phyloP scores from a whole-genome alignment of 2,329 filamentous ascomycete species.

The Ophiostoma sp. region DNA sequence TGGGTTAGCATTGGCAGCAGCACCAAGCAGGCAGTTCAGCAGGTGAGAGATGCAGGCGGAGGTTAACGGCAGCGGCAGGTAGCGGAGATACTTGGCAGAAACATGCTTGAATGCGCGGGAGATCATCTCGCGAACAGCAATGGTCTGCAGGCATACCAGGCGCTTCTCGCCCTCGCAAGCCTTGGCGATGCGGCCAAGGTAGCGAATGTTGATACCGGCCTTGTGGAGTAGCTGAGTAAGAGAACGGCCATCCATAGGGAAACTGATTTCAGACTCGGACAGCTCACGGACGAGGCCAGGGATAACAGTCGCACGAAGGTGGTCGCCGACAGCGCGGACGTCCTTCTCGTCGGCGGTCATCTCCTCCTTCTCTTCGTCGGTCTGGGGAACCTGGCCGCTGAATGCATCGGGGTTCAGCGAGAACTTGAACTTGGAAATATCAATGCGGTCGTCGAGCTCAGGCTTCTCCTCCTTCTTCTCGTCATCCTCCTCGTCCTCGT shows the following conservation, averaged over 20 bases:
- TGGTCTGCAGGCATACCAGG: constrained; percentile 67
- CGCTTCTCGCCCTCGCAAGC: constrained; percentile 61
- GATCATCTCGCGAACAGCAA: constrained; percentile 88
- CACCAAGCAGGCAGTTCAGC: constrained; percentile 86
- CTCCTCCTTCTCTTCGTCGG: constrained; percentile 80
- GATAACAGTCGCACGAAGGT: constrained; percentile 69
- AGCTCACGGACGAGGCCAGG: constrained; percentile 83
- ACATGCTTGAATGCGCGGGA: constrained; percentile 94
- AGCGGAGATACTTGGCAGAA: constrained; percentile 69
- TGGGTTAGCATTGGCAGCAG: constrained; percentile 69
- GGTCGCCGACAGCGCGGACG: constrained; percentile 76
- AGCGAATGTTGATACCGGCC: constrained; percentile 93
- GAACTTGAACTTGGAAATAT: constrained; percentile 81
- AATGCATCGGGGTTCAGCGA: constrained; percentile 92
- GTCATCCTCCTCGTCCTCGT: constrained; percentile 41
- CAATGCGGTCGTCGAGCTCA: constrained; percentile 58
- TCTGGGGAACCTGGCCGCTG: constrained; percentile 85
- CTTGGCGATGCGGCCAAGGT: constrained; percentile 77
- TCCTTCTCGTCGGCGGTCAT: constrained; percentile 80
- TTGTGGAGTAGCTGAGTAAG: constrained; percentile 86
- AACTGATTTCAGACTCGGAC: constrained; percentile 86
- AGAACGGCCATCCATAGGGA: constrained; percentile 97
- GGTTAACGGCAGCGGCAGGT: constrained; percentile 73
- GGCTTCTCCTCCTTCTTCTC: constrained; percentile 33
- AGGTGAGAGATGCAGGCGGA: constrained; percentile 76